Percentiles rank a stretch among this genome's conserved stretches.
Conservation (phyloP, 805 yeast species). For the Vanderwaltozyma verrucispora region DNA sequence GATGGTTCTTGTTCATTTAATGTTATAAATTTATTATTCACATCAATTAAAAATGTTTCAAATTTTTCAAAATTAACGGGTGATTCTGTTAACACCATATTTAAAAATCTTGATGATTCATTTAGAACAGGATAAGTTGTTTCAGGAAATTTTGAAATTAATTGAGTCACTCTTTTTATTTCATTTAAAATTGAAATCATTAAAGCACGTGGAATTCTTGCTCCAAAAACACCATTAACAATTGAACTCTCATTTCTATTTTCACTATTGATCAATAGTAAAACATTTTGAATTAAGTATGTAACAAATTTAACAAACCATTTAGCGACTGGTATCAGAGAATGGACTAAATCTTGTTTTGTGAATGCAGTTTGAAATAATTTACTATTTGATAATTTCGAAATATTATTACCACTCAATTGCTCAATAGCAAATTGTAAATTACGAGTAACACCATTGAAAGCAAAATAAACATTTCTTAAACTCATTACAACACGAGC, state of each 20-base stretch:
- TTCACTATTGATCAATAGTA: constrained; percentile 32
- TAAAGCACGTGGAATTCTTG: constrained; percentile 61
- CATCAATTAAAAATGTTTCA: constrained; percentile 52
- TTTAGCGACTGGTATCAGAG: constrained; percentile 65
- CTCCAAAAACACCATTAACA: constrained; percentile 48
- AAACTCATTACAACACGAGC: constrained; percentile 23
- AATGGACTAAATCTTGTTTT: constrained; percentile 53
- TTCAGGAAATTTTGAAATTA: constrained; percentile 45
- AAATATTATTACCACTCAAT: constrained; percentile 13
- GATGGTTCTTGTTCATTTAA: constrained; percentile 23
- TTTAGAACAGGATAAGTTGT: constrained; percentile 33
- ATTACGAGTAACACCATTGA: constrained; percentile 28
- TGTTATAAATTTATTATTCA: constrained; percentile 31
- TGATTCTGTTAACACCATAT: constrained; percentile 29
- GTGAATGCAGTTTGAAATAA: constrained; percentile 40
- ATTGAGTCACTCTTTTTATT: constrained; percentile 48
- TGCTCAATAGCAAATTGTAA: constrained; percentile 30
- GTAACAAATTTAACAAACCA: constrained; percentile 80
- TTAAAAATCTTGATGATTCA: constrained; percentile 25
- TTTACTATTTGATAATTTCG: constrained; percentile 38
- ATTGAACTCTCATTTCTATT: constrained; percentile 29
- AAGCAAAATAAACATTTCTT: constrained; percentile 27
- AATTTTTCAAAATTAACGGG: constrained; percentile 47
- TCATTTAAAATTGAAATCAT: constrained; percentile 58
- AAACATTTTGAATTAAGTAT: constrained; percentile 60